Conservation (phyloP, 2,329 filamentous ascomycete species). For the Bipolaris victoriae region DNA sequence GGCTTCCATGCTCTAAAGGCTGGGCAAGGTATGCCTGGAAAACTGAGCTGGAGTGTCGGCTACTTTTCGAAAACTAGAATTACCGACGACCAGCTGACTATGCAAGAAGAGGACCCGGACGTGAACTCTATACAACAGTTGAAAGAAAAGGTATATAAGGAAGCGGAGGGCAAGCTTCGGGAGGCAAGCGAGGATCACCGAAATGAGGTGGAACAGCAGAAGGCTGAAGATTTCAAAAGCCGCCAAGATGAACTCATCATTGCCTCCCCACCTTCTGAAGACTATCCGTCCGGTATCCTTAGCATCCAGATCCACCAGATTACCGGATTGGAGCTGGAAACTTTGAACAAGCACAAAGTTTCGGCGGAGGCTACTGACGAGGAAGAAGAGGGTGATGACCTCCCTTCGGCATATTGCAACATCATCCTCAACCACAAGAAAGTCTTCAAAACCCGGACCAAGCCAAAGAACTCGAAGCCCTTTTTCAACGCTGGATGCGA, state of each 20-base stretch:
- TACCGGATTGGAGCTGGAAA: slow-evolving; percentile 68
- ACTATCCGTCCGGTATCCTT: slow-evolving; percentile 70
- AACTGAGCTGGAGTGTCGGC: slow-evolving; percentile 71
- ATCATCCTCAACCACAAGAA: slow-evolving; percentile 76
- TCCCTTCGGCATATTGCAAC: slow-evolving; percentile 74
- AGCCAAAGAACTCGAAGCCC: slow-evolving; percentile 78
- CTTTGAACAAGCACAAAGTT: slow-evolving; percentile 61
- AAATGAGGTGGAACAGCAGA: slow-evolving; percentile 70
- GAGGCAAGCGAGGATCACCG: slow-evolving; percentile 67
- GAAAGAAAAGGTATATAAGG: slow-evolving; percentile 60
- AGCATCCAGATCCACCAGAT: slow-evolving; percentile 76
- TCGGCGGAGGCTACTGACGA: slow-evolving; percentile 62
- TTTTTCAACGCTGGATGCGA: slow-evolving; percentile 81
- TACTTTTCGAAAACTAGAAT: slow-evolving; percentile 73
- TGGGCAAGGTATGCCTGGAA: slow-evolving; percentile 72
- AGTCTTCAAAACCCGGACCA: slow-evolving; percentile 72
- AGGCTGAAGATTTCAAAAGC: slow-evolving; percentile 67
- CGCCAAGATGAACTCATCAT: slow-evolving; percentile 68
- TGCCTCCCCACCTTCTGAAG: slow-evolving; percentile 67
- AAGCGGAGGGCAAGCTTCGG: slow-evolving; percentile 67
- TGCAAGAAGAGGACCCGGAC: slow-evolving; percentile 65
- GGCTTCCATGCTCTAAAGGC: slow-evolving; percentile 69
- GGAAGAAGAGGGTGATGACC: slow-evolving; percentile 65
- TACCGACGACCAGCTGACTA: slow-evolving; percentile 64
- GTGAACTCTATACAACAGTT: slow-evolving; percentile 65